Conservation (phyloP, 73 alveolate species). For the Paramecium biaurelia region DNA sequence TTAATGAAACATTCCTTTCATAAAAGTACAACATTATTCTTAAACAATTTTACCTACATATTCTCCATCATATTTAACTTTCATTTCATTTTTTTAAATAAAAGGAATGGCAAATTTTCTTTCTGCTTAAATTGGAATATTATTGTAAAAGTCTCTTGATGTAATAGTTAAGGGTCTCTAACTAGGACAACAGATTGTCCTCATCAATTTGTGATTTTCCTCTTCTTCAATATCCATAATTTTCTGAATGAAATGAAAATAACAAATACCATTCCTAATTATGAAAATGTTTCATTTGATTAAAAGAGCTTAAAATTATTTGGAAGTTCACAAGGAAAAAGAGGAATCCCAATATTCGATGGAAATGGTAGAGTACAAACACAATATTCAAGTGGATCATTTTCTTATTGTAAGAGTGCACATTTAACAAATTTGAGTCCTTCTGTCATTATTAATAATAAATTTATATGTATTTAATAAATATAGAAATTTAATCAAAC, state of each 20-base stretch:
- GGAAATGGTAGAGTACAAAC: conserved; percentile 41
- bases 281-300: background rate
- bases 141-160: conserved; percentile 46
- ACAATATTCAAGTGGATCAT: conserved; percentile 45
- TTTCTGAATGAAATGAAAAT: background rate
- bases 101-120: background rate
- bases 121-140: conserved; percentile 42
- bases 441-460: background rate
- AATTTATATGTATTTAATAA: background rate
- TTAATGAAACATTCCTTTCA: conserved; percentile 1
- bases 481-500: background rate
- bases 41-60: conserved; percentile 39
- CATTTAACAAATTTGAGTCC: conserved; percentile 29
- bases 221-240: conserved; percentile 41
- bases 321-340: conserved; percentile 37
- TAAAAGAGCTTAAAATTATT: conserved; percentile 11
- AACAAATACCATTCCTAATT: conserved; percentile 1
- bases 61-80: conserved; percentile 29
- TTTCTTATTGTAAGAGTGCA: conserved; percentile 22
- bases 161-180: conserved; percentile 6
- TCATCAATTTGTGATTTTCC: background rate
- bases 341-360: conserved; percentile 23
- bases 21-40: background rate
- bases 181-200: conserved; percentile 31
- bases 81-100: background rate